A percentile compares a stretch with the other conserved stretches of the same genome.
phyloP scores from a whole-genome alignment of 345 rosid genomes.

The Cardamine chenopodiifolia region DNA sequence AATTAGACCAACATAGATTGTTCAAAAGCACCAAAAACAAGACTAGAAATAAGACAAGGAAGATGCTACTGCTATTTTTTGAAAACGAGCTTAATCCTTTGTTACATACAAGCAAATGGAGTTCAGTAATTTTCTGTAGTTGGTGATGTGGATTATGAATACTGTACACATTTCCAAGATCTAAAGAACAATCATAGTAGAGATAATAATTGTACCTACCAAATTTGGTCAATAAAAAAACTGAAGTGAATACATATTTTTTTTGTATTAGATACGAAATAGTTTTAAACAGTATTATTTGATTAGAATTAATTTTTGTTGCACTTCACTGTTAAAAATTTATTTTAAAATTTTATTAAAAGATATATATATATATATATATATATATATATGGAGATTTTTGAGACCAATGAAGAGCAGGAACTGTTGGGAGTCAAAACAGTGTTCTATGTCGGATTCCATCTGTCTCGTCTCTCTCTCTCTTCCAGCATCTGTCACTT shows the following conservation, averaged over 20 bases:
- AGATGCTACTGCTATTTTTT: background rate
- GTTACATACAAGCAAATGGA: background rate
- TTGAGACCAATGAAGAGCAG: constrained; percentile 20
- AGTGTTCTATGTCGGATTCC: constrained; percentile 64
- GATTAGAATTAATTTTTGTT: background rate
- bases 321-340: background rate
- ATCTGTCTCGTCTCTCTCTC: constrained; percentile 30
- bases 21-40: background rate
- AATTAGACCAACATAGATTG: background rate
- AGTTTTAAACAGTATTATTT: background rate
- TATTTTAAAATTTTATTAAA: background rate
- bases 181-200: constrained; percentile 20
- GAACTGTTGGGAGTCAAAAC: constrained; percentile 52
- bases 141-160: constrained; percentile 8
- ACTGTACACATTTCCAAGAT: constrained; percentile 27
- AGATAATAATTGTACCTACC: constrained; percentile 35
- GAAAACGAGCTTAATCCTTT: background rate
- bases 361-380: background rate
- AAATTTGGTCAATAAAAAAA: constrained; percentile 10
- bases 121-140: background rate
- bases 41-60: background rate
- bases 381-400: background rate
- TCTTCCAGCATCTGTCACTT: constrained; percentile 53
- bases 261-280: background rate
- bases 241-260: background rate